Base-by-base conservation (phyloP, 345 rosid species). In the Atalantia buxifolia region DNA sequence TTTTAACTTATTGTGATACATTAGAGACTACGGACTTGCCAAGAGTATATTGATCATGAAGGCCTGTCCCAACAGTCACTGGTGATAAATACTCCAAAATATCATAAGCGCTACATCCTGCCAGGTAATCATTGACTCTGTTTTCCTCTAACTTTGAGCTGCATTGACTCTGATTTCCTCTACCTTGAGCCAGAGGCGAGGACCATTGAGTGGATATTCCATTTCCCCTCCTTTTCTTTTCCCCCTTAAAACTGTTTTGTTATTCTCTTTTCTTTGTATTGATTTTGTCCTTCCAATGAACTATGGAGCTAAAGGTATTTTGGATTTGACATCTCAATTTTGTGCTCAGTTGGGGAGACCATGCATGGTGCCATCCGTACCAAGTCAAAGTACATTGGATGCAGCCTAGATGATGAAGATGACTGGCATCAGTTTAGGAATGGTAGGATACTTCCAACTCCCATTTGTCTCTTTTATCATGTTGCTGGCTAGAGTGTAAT, bases 21-120 rank as follows among this genome's bases (percentile, higher is more conserved):
- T n/a, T n/a, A n/a, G n/a, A n/a, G n/a, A n/a, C n/a, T n/a, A n/a
- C n/a, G n/a, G n/a, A n/a, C n/a, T n/a, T n/a, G n/a, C n/a, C n/a
- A n/a, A n/a, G n/a, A n/a, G n/a, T 95, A 89, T 76, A 87, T 93
- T 66, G 98, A 93, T 83, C 96, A 85, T 22, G 97, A 93, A 80
- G 98, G 99, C 67, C 77, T 92, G 64, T 87, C 98, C 6, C 93
- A 93, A 74, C 98, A 93, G 83, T 93, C 97, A 56, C 83, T 86
- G 42, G 89, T 90, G 76, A 95, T 93, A 68, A 79, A 90, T 71
- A 93, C 96, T 45, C 98, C 99, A n/a, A 92, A 90, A 83, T 95
- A 83, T 86, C 94, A 89, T 80, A 95, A 93, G 78, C 89, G 93
- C 5, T 95, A 93, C 88, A 87, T 93, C 73, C 88, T 93, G 84